Conservation (phyloP, 208 protist genomes). For the Spongospora subterranea region DNA sequence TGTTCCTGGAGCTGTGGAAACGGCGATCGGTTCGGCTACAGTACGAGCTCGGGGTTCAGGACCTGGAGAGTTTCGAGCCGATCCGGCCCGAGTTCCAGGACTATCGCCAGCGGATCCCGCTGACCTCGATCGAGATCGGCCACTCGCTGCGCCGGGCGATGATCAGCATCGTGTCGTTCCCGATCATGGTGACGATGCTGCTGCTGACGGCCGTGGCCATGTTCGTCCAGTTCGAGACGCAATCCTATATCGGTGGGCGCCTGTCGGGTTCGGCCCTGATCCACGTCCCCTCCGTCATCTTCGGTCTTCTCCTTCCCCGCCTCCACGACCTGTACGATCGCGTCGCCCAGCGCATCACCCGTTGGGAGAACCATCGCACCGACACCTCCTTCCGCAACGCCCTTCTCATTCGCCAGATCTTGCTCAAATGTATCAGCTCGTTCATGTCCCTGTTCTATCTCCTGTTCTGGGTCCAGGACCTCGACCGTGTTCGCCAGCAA, state of each 20-base stretch:
- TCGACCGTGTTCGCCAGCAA: constrained; percentile 32
- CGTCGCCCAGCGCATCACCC: not conserved
- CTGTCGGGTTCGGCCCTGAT: not conserved
- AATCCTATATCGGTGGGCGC: not conserved
- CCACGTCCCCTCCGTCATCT: not conserved
- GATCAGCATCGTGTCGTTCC: constrained; percentile 3
- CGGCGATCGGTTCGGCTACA: constrained; percentile 5
- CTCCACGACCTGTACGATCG: not conserved
- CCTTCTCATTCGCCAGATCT: constrained; percentile 4
- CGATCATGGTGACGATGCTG: constrained; percentile 21
- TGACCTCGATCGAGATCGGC: not conserved
- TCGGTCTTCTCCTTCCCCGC: not conserved
- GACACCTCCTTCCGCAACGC: not conserved
- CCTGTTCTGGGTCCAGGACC: constrained; percentile 56
- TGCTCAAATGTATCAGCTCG: not conserved
- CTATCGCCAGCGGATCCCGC: not conserved
- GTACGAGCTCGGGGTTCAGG: constrained; percentile 43
- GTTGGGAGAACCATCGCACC: constrained; percentile 38
- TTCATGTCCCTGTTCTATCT: constrained; percentile 52
- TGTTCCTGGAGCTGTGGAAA: constrained; percentile 50
- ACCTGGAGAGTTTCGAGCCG: constrained; percentile 45
- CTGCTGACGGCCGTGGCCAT: constrained; percentile 2
- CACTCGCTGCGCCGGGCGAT: not conserved
- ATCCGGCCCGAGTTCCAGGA: not conserved
- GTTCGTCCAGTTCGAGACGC: constrained; percentile 22